Conservation (phyloP, 805 yeast genomes). For the Brettanomyces custersianus region DNA sequence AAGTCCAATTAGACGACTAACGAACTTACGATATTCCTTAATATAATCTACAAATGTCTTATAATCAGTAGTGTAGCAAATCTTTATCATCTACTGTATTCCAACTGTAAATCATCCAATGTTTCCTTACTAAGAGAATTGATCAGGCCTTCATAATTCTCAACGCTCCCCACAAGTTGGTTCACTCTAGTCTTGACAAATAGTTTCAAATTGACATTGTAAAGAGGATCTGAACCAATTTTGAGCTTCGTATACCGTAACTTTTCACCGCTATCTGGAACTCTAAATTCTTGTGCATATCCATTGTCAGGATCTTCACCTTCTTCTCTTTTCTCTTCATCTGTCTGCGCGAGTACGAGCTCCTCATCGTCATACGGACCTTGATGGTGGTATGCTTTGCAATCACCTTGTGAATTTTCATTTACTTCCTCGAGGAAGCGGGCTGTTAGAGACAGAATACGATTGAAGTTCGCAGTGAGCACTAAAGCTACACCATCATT, state of each 20-base stretch:
- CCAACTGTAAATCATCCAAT: conserved; percentile 24
- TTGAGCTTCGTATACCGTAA: conserved; percentile 30
- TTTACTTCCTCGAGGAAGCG: conserved; percentile 65
- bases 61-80: too few species aligned
- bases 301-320: conserved; percentile 19
- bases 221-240: conserved; percentile 41
- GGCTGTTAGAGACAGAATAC: conserved; percentile 15
- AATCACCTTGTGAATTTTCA: conserved; percentile 51
- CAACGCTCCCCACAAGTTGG: conserved; percentile 20
- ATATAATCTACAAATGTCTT: too few species aligned
- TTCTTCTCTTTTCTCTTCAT: conserved; percentile 13
- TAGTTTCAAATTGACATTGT: conserved; percentile 39
- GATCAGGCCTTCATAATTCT: conserved; percentile 28
- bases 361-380: conserved; percentile 29
- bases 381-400: conserved; percentile 40
- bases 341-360: conserved; percentile 16
- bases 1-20: too few species aligned
- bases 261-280: conserved; percentile 32
- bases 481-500: conserved; percentile 16
- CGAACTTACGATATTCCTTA: too few species aligned
- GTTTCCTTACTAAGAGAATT: conserved; percentile 21
- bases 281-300: conserved; percentile 16
- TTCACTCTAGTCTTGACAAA: conserved; percentile 29
- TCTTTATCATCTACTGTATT: conserved; percentile 5
- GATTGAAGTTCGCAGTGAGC: conserved; percentile 19